Conservation (phyloP, 768 basidiomycete genomes). For the Agrocybe praecox region DNA sequence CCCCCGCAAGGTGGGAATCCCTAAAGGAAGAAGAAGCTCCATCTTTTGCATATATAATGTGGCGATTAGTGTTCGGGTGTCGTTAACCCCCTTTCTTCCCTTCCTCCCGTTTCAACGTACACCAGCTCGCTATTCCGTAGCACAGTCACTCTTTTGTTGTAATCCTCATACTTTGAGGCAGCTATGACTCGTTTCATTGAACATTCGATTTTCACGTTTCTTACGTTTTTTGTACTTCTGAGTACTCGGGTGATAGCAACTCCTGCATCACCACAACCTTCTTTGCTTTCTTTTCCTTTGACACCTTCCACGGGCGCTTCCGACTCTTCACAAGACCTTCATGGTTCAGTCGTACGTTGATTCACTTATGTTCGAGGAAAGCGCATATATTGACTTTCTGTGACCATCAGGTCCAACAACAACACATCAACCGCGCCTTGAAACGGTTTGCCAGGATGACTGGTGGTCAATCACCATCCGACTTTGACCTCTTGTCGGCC, state of each 20-base stretch:
- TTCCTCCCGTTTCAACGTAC: neutral
- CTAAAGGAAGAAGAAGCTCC: neutral
- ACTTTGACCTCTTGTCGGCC: conserved; percentile 43
- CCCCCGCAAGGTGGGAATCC: neutral
- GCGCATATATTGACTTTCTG: neutral
- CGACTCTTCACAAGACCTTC: neutral
- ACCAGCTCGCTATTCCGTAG: neutral
- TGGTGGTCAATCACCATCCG: conserved; percentile 56
- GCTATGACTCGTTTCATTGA: neutral
- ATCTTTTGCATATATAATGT: neutral
- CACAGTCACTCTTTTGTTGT: neutral
- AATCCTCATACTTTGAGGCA: neutral
- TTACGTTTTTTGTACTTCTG: neutral
- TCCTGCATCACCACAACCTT: neutral
- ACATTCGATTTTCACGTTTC: neutral
- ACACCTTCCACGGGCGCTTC: neutral
- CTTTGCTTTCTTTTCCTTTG: conserved; percentile 3
- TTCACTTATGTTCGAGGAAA: neutral
- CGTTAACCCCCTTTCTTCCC: neutral
- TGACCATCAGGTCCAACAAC: conserved; percentile 41
- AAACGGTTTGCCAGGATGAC: conserved; percentile 72
- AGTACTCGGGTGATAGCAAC: neutral
- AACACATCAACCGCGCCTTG: conserved; percentile 66
- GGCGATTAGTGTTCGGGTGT: neutral
- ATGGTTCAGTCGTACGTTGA: conserved; percentile 1